A percentile compares a stretch with the other conserved stretches of the same genome.
phyloP scores from a whole-genome alignment of 2,329 filamentous ascomycete species.

The Fusarium heterosporum region DNA sequence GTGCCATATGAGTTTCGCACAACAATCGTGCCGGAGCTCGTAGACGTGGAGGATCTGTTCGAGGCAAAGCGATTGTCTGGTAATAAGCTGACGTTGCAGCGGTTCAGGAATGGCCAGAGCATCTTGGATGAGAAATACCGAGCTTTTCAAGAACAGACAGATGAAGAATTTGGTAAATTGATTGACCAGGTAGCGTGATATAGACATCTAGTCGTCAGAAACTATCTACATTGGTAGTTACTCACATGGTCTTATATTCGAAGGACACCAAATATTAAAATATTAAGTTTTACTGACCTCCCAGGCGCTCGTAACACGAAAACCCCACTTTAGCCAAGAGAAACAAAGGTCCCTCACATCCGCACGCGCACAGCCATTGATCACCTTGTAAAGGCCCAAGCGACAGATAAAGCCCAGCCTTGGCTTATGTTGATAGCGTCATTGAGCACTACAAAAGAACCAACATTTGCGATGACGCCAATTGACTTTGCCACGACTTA shows the following conservation, averaged over 20 bases:
- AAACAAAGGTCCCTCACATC: slow-evolving; percentile 19
- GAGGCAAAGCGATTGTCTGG: slow-evolving; percentile 41
- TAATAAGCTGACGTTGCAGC: slow-evolving; percentile 40
- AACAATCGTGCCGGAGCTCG: slow-evolving; percentile 35
- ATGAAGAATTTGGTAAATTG: slow-evolving; percentile 37
- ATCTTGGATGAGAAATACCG: slow-evolving; percentile 21
- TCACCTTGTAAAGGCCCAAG: neutral
- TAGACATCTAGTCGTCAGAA: no score
- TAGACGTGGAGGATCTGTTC: slow-evolving; percentile 42
- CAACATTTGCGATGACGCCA: neutral
- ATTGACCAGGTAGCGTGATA: slow-evolving; percentile 29
- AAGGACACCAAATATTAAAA: neutral
- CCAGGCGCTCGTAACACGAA: neutral
- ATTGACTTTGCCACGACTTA: neutral
- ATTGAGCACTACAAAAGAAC: neutral
- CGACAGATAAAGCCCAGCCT: neutral
- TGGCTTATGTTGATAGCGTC: neutral
- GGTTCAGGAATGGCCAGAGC: slow-evolving; percentile 30
- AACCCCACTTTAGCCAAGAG: slow-evolving; percentile 18
- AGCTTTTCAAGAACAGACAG: slow-evolving; percentile 29
- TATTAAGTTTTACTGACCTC: neutral
- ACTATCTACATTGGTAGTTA: no score
- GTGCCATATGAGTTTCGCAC: slow-evolving; percentile 41
- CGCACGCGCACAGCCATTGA: neutral
- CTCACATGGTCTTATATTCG: no score